Evolutionary conservation across 306 rosid species (phyloP), one percentile per base, ranked within the genome.

Genomic region (Myrica gale): DNA sequence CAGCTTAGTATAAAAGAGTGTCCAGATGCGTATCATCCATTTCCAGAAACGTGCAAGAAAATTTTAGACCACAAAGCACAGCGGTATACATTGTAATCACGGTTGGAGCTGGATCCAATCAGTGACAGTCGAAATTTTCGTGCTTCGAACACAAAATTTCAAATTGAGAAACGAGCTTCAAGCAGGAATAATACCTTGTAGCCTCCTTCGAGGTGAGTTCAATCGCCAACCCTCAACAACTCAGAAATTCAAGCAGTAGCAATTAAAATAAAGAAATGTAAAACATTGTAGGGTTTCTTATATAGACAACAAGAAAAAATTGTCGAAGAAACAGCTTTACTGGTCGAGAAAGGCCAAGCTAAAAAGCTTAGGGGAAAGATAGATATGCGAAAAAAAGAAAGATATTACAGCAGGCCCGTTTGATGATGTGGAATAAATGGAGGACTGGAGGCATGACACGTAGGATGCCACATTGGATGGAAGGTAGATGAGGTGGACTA

Each of bases 391-490:
- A 23, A 23, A 23, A 23, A 23, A 23, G 26, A 23, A 23, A 23
- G 26, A 23, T 23, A 23, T 23, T 23, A 23, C 26, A 23, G 26
- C 26, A 23, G 26, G 26, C 26, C 26, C 26, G 26, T 23, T 23
- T 23, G 58, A 52, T 51, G 44, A 67, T 60, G 67, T 21, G 67
- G 10, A 4, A 9, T 5, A 39, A 15, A 41, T 8, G 11, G n/a
- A 46, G 57, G 48, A 26, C 45, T 37, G 39, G 78, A 45, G 42
- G 13, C 41, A 1, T 57, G 71, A 53, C 67, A 19, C 26, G 45
- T 8, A 5, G 41, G 65, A 69, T 68, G 74, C 37, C 83, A 69
- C 84, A 57, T 72, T 5, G 80, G 80, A 71, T 10, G 7, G 9
- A 9, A 5, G 32, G 19, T 1, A 6, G 74, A 5, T 76, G 84